A percentile compares a stretch with the other conserved stretches of the same genome.
phyloP scores from a whole-genome alignment of 2,329 filamentous ascomycete species.

The Fusarium setosum region DNA sequence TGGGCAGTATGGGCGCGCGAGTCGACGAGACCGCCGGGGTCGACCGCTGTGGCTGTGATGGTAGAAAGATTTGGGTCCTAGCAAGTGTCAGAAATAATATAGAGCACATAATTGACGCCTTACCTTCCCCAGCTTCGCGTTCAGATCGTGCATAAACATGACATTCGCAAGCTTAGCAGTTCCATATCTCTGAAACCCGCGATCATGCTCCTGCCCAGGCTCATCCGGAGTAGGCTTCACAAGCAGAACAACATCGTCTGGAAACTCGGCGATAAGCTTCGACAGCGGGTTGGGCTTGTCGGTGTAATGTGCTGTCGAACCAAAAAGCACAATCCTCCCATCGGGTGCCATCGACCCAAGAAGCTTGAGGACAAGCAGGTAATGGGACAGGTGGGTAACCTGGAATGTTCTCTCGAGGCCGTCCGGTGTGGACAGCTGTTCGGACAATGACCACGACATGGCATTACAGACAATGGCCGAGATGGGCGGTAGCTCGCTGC shows the following conservation, averaged over 20 bases:
- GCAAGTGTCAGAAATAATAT: not conserved
- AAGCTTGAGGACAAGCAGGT: constrained; percentile 34
- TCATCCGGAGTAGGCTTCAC: constrained; percentile 9
- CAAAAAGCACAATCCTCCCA: constrained; percentile 28
- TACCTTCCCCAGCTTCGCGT: constrained; percentile 24
- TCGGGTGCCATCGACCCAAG: constrained; percentile 25
- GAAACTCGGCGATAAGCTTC: constrained; percentile 20
- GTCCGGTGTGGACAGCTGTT: constrained; percentile 19
- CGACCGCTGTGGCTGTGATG: constrained; percentile 37
- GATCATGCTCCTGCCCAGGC: constrained; percentile 25
- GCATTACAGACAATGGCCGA: constrained; percentile 37
- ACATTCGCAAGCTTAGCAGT: constrained; percentile 37
- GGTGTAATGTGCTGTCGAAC: constrained; percentile 24
- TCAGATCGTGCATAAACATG: constrained; percentile 42
- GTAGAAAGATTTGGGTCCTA: constrained; percentile 29
- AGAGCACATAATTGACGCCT: not conserved
- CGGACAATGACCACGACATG: constrained; percentile 22
- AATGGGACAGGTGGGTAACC: constrained; percentile 32
- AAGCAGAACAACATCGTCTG: constrained; percentile 6
- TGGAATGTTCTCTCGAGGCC: constrained; percentile 34
- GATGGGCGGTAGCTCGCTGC: constrained; percentile 20
- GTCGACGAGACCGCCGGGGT: constrained; percentile 37
- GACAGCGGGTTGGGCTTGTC: constrained; percentile 26
- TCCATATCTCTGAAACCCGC: constrained; percentile 39
- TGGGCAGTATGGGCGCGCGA: constrained; percentile 32